Conservation (phyloP, 306 rosid genomes). For the Oxytropis ochrocephala region DNA sequence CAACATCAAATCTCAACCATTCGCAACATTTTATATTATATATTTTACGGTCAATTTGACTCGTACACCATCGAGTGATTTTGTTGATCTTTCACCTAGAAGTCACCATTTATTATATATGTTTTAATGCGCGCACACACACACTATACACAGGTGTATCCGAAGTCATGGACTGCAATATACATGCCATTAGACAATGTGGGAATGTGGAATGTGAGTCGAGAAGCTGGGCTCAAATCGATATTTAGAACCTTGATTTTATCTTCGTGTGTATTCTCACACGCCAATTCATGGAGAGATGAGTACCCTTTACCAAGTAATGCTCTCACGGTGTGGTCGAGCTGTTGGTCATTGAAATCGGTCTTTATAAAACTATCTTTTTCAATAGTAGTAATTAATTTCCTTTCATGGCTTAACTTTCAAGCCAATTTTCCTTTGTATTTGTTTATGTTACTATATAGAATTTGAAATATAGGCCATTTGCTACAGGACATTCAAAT, state of each 20-base stretch:
- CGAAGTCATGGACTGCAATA: conserved; percentile 79
- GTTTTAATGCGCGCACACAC: background rate
- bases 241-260: conserved; percentile 79
- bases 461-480: background rate
- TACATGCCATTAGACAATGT: conserved; percentile 90
- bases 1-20: too few species aligned
- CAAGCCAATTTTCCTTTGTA: conserved; percentile 21
- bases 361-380: background rate
- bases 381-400: background rate
- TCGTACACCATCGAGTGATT: too few species aligned
- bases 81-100: too few species aligned
- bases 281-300: conserved; percentile 89
- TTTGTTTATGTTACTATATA: background rate
- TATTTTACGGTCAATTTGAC: too few species aligned
- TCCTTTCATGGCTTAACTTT: conserved; percentile 26
- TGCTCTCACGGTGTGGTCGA: conserved; percentile 57
- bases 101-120: too few species aligned
- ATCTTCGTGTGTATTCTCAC: conserved; percentile 75
- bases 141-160: conserved; percentile 58
- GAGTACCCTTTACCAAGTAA: conserved; percentile 80
- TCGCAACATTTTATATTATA: too few species aligned
- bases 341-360: conserved; percentile 39
- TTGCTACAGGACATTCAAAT: background rate
- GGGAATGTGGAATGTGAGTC: conserved; percentile 94
- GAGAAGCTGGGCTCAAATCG: conserved; percentile 77